Evolutionary conservation across 2,329 filamentous ascomycete genomes (phyloP).

Genomic region (Stachybotrys chlorohalonatus): DNA sequence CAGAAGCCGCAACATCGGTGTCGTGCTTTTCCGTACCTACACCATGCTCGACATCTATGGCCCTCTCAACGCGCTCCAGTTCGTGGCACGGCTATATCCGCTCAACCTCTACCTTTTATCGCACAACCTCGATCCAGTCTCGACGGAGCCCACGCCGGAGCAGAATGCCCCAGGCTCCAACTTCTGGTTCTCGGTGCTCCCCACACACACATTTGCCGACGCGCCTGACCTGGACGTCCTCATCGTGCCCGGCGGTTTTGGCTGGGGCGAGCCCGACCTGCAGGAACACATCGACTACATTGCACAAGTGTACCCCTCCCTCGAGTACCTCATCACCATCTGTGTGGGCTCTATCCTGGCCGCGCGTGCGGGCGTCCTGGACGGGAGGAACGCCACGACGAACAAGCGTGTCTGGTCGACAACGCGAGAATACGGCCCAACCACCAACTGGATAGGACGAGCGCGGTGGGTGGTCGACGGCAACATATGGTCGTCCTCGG

Average conservation of each 20-base stretch:
- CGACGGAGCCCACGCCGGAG: conserved; percentile 8
- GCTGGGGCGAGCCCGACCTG: conserved; percentile 15
- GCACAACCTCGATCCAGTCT: conserved; percentile 16
- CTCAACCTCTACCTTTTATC: conserved; percentile 18
- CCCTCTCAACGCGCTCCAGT: conserved; percentile 23
- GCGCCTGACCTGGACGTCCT: conserved; percentile 28
- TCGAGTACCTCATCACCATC: conserved; percentile 48
- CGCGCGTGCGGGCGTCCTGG: conserved; percentile 45
- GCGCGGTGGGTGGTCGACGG: conserved; percentile 54
- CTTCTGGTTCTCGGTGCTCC: conserved; percentile 20
- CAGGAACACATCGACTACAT: conserved; percentile 31
- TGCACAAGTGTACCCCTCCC: conserved; percentile 24
- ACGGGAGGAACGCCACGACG: conserved; percentile 48
- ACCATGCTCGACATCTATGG: conserved; percentile 10
- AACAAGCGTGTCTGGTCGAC: conserved; percentile 47
- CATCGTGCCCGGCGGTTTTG: conserved; percentile 28
- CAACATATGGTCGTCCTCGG: conserved; percentile 53
- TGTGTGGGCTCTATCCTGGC: conserved; percentile 51
- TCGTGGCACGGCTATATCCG: conserved; percentile 12
- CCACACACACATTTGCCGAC: conserved; percentile 26
- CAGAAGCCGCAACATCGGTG: background rate
- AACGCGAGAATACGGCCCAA: conserved; percentile 23
- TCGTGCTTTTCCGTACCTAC: background rate
- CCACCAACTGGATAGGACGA: conserved; percentile 43
- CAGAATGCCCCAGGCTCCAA: conserved; percentile 1